Conservation (phyloP, 179 eudicot species). For the Vitellaria paradoxa region DNA sequence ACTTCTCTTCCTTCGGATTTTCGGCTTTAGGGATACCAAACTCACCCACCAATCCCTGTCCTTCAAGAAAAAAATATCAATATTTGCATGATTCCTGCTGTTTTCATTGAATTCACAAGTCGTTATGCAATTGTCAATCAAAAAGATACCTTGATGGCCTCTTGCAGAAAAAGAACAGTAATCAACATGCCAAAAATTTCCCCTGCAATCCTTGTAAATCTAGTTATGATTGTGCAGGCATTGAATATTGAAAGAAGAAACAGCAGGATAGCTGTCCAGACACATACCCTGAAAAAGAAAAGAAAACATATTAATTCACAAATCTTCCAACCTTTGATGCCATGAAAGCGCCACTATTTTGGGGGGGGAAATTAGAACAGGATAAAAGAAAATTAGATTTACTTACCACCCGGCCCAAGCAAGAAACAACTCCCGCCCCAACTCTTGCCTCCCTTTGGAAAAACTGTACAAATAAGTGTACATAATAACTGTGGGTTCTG, state of each 20-base stretch:
- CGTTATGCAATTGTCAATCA: background rate
- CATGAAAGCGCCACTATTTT: background rate
- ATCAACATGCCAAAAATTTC: conserved; percentile 55
- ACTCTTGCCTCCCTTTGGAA: conserved; percentile 24
- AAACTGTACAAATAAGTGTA: conserved; percentile 44
- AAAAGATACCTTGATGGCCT: conserved; percentile 41
- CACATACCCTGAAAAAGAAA: conserved; percentile 36
- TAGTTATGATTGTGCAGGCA: conserved; percentile 41
- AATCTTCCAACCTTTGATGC: background rate
- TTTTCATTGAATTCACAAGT: background rate
- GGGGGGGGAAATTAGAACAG: background rate
- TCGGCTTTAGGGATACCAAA: conserved; percentile 38
- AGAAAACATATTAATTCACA: background rate
- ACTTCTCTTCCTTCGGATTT: conserved; percentile 27
- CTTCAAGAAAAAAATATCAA: conserved; percentile 7
- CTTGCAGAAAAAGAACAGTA: conserved; percentile 49
- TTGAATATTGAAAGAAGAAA: conserved; percentile 46
- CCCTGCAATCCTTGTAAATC: conserved; percentile 52
- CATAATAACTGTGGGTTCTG: conserved; percentile 61
- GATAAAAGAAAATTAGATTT: background rate
- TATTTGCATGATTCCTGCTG: background rate
- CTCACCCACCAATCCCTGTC: conserved; percentile 47
- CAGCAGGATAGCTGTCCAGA: conserved; percentile 43
- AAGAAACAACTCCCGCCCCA: conserved; percentile 38
- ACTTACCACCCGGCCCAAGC: conserved; percentile 61